Evolutionary conservation across 176 grass and related monocot species (phyloP).

Genomic region (Oryza brachyantha): DNA sequence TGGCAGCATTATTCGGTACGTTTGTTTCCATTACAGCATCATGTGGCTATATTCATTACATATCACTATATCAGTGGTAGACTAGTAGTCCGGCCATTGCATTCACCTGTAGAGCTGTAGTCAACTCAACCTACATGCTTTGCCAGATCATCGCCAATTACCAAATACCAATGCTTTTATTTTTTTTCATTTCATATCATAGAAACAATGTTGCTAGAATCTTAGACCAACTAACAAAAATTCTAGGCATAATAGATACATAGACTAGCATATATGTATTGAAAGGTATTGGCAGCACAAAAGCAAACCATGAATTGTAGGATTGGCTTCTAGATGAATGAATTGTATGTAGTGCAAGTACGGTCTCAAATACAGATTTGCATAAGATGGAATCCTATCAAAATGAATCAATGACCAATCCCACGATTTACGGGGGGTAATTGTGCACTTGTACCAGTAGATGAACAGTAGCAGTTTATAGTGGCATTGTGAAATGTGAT

Average conservation of each 20-base stretch:
- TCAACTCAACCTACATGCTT: background rate
- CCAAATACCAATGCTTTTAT: background rate
- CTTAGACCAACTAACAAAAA: background rate
- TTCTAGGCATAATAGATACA: background rate
- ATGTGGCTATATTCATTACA: background rate
- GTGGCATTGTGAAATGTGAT: background rate
- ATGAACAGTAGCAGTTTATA: background rate
- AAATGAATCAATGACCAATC: background rate
- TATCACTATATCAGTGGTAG: background rate
- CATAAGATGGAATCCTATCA: background rate
- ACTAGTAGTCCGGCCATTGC: background rate
- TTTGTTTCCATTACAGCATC: conserved; percentile 6
- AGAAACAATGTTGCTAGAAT: background rate
- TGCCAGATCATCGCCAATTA: background rate
- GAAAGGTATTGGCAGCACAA: background rate
- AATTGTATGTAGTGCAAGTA: background rate
- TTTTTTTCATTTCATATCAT: background rate
- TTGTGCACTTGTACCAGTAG: background rate
- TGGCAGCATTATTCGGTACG: background rate
- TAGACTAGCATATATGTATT: background rate
- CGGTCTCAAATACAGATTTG: background rate
- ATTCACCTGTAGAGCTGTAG: background rate
- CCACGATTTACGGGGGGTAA: background rate
- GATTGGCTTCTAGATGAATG: background rate
- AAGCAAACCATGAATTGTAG: background rate